Evolutionary conservation across 495 filamentous ascomycete species (phyloP).

Genomic region (Penicillium lividum): DNA sequence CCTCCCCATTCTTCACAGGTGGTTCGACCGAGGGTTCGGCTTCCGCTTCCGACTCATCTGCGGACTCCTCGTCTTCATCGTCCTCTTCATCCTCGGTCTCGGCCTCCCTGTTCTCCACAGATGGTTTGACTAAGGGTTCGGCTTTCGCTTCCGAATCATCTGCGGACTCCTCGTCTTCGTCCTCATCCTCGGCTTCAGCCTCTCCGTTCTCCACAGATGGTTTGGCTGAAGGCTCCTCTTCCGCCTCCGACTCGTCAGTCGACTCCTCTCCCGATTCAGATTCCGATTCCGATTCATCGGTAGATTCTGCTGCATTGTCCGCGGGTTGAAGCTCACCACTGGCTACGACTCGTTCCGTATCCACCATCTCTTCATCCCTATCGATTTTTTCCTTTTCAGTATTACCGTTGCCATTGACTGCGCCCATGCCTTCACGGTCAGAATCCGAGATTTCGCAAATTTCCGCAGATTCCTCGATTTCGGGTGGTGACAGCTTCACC

Average conservation of each 20-base stretch:
- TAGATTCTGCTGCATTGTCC: neutral
- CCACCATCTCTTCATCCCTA: neutral
- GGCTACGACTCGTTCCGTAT: neutral
- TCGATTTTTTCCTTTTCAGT: neutral
- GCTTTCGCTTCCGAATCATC: neutral
- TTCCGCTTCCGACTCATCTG: too few species aligned
- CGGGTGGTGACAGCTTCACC: neutral
- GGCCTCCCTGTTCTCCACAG: neutral
- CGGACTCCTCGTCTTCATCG: too few species aligned
- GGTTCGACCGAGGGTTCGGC: too few species aligned
- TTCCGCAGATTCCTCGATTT: neutral
- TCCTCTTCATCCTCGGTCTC: too few species aligned
- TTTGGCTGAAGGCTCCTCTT: neutral
- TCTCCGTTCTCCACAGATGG: neutral
- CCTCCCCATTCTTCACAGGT: too few species aligned
- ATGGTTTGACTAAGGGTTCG: neutral
- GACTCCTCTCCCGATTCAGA: neutral
- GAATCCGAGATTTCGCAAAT: neutral
- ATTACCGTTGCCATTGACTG: neutral
- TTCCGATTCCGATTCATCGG: neutral
- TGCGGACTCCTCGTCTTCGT: too few species aligned
- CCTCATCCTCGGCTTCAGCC: too few species aligned
- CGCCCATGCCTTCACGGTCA: neutral
- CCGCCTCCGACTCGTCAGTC: neutral
- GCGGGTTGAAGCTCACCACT: neutral